Base-by-base conservation (phyloP, 2,329 filamentous ascomycete species). In the Ceratocystis diversiconidia region DNA sequence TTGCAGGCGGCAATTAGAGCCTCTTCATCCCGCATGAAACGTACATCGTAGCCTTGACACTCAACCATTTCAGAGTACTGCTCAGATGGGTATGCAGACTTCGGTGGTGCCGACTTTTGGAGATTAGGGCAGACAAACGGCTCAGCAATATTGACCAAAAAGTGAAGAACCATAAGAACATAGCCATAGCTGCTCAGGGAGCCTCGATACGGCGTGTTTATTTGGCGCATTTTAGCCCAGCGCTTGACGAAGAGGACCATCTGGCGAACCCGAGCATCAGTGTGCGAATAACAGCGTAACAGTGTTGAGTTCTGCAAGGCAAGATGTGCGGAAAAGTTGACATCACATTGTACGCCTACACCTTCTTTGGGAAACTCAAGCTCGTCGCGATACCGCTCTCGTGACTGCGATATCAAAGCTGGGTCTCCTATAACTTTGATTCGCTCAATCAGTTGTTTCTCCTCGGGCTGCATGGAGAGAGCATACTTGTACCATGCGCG, bases 131-230 rank as follows among this genome's bases (percentile, higher is more conserved):
- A 85, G 19, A 96, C 88, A 64, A 90, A 90, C 0, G 92, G 91
- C 61, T 84, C 79, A 0, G 83, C 88, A 63, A 96, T 75, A 70
- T 96, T 95, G 71, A 94, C 85, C 32, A 96, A 82, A 72, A 92
- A 96, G 74, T 96, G 92, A 17, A 96, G 78, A 3, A 95, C 85
- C 91, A 96, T 95, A 48, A 96, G 77, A 4, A 94, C 90, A 74
- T 92, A 96, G 62, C 92, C 91, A 71, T 96, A 96, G 69, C 89
- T 92, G 63, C 88, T 92, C 19, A 96, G 78, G 0, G 90, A 95
- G 52, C 92, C 91, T 46, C 86, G 86, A 72, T 95, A 95, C 1
- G 89, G 85, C 52, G 86, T 89, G 75, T 96, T 96, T 76, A 96
- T 92, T 69, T 85, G 88, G 60, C 92, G 85, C 32, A 81, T 80